Evolutionary conservation across 2,329 filamentous ascomycete species (phyloP).

Genomic region (Ceratocystis harringtonii): DNA sequence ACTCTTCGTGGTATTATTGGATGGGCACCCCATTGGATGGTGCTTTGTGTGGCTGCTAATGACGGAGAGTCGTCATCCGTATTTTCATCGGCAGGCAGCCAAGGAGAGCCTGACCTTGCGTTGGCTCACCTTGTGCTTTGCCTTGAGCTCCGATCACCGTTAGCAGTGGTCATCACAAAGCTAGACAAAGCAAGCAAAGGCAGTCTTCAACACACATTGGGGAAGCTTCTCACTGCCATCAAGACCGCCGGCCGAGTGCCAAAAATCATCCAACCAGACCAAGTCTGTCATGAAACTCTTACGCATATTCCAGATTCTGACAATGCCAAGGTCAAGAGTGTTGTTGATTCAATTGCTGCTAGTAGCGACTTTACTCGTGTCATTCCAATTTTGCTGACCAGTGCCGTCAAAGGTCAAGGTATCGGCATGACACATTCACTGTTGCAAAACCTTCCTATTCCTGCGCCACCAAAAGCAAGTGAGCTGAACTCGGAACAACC

Average conservation of each 20-base stretch:
- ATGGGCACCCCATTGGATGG: conserved; percentile 88
- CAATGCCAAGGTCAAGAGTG: conserved; percentile 39
- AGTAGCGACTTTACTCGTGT: conserved; percentile 27
- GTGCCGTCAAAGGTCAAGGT: conserved; percentile 69
- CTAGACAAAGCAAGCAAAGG: conserved; percentile 67
- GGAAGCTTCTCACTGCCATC: conserved; percentile 58
- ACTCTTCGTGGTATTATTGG: conserved; percentile 81
- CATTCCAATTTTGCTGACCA: conserved; percentile 79
- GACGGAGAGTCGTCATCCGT: conserved; percentile 36
- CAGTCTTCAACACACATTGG: conserved; percentile 54
- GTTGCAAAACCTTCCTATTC: conserved; percentile 59
- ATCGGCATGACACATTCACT: conserved; percentile 72
- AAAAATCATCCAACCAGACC: conserved; percentile 49
- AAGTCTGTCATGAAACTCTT: conserved; percentile 35
- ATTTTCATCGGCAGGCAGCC: neutral
- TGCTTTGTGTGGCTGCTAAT: conserved; percentile 76
- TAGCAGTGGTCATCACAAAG: conserved; percentile 79
- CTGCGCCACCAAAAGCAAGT: conserved; percentile 36
- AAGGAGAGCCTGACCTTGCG: conserved; percentile 47
- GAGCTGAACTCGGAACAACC: conserved; percentile 47
- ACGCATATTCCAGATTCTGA: conserved; percentile 42
- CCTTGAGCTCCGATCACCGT: conserved; percentile 59
- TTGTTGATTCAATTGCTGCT: conserved; percentile 37
- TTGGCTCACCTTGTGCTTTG: conserved; percentile 74
- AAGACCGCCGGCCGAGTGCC: conserved; percentile 64